Percentiles rank a stretch among this genome's conserved stretches.
These are phyloP conservation scores for Lactarius hengduanensis DNA, from an alignment of 768 basidiomycete genomes.

Conservation along the genomic window DNA sequence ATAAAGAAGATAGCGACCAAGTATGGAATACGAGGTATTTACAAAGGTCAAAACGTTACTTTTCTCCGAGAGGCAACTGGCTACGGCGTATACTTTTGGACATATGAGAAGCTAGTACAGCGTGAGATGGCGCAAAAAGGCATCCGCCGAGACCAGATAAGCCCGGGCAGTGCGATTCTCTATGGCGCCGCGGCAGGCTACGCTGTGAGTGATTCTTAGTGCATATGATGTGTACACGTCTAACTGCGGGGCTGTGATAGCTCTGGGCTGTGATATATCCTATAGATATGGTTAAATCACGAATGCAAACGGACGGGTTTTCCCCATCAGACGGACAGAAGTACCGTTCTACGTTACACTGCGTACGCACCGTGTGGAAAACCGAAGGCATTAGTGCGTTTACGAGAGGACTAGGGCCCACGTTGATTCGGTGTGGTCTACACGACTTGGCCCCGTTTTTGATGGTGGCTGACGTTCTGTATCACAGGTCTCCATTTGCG, in stretches of 20 bases:
- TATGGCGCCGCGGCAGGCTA: slow-evolving; percentile 94
- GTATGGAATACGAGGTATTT: slow-evolving; percentile 81
- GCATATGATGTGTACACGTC: slow-evolving; percentile 18
- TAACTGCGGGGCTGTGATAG: slow-evolving; percentile 39
- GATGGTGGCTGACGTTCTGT: slow-evolving; percentile 17
- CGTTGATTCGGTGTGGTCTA: slow-evolving; percentile 76
- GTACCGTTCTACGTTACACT: slow-evolving; percentile 80
- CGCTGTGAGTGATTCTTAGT: slow-evolving; percentile 48
- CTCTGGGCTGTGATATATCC: slow-evolving; percentile 94
- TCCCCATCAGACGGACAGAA: slow-evolving; percentile 70
- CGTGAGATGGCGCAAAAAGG: slow-evolving; percentile 74
- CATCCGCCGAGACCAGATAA: slow-evolving; percentile 74
- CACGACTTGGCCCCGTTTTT: slow-evolving; percentile 17
- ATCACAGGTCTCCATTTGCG: slow-evolving; percentile 82
- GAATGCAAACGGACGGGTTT: slow-evolving; percentile 95
- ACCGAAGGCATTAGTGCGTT: slow-evolving; percentile 85
- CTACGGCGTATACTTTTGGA: slow-evolving; percentile 87
- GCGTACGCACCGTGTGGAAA: slow-evolving; percentile 77
- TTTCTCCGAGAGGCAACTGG: slow-evolving; percentile 79
- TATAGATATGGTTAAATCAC: slow-evolving; percentile 94
- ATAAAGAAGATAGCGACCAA: slow-evolving; percentile 76
- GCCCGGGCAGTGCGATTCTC: slow-evolving; percentile 70
- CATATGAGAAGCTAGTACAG: slow-evolving; percentile 91
- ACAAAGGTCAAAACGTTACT: slow-evolving; percentile 91
- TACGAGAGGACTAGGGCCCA: slow-evolving; percentile 87